Percentiles rank a stretch among this genome's conserved stretches.
phyloP scores from a whole-genome alignment of 2,329 filamentous ascomycete species.

The Claviceps sp. region DNA sequence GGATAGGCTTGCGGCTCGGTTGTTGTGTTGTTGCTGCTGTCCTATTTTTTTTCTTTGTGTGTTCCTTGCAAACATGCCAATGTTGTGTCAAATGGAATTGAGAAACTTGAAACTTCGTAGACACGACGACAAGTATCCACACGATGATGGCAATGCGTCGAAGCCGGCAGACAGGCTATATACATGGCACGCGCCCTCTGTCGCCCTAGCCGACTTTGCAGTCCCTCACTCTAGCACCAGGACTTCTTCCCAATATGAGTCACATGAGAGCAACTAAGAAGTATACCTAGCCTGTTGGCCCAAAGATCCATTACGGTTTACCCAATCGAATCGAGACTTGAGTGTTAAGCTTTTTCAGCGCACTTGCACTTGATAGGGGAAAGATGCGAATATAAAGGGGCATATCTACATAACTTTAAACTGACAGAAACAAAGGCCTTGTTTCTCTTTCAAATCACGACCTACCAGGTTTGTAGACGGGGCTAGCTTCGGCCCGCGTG shows the following conservation, averaged over 20 bases:
- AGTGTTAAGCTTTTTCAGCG: neutral
- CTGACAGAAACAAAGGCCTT: neutral
- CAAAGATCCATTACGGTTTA: neutral
- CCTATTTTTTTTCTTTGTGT: neutral
- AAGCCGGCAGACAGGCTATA: neutral
- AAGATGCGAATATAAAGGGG: neutral
- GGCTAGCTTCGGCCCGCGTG: neutral
- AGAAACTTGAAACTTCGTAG: neutral
- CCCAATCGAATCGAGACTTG: too few species aligned
- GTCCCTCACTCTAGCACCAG: neutral
- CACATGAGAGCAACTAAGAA: neutral
- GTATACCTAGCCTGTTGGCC: neutral
- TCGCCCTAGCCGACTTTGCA: neutral
- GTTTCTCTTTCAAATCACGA: neutral
- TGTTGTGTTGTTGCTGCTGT: neutral
- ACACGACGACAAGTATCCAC: neutral
- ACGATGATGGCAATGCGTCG: neutral
- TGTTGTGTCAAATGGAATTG: neutral
- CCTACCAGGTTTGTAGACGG: neutral
- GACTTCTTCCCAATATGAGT: neutral
- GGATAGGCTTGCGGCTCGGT: neutral
- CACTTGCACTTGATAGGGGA: neutral
- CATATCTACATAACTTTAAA: neutral
- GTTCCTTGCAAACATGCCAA: neutral
- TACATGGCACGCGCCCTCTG: neutral